Percentiles rank a stretch among this genome's conserved stretches.
These are phyloP conservation scores for Avena eriantha DNA, from an alignment of 176 grass and related monocot genomes.

Conservation along the genomic window DNA sequence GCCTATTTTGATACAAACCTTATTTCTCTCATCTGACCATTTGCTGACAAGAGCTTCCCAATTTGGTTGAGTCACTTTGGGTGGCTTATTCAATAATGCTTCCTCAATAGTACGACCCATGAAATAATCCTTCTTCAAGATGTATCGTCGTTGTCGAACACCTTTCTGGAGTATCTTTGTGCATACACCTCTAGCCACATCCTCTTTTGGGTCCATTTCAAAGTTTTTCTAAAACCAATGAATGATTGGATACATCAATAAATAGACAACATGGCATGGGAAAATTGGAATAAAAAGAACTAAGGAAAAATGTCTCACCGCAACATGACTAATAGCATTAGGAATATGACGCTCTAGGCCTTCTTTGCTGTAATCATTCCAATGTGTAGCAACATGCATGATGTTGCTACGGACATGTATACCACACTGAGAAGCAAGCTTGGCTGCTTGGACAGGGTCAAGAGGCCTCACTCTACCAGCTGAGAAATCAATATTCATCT, in stretches of 20 bases:
- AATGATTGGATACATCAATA: background rate
- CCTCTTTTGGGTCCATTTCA: background rate
- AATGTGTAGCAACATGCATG: background rate
- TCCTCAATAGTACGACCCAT: background rate
- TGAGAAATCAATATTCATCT: background rate
- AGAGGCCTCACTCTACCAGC: background rate
- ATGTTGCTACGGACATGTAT: background rate
- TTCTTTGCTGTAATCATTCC: background rate
- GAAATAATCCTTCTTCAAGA: background rate
- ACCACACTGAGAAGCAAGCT: background rate
- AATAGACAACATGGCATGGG: background rate
- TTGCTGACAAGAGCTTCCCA: background rate
- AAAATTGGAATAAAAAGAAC: background rate
- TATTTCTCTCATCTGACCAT: background rate
- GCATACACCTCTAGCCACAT: background rate
- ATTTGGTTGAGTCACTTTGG: background rate
- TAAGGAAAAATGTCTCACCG: background rate
- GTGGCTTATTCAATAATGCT: background rate
- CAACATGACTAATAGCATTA: background rate
- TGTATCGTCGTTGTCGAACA: background rate
- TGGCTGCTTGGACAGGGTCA: background rate
- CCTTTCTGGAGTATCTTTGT: background rate
- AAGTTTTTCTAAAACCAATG: background rate
- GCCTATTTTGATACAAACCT: background rate
- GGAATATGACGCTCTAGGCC: background rate